Evolutionary conservation across 2,329 filamentous ascomycete genomes (phyloP), one percentile per base, ranked within the genome.

Genomic region (Beauveria sp.): DNA sequence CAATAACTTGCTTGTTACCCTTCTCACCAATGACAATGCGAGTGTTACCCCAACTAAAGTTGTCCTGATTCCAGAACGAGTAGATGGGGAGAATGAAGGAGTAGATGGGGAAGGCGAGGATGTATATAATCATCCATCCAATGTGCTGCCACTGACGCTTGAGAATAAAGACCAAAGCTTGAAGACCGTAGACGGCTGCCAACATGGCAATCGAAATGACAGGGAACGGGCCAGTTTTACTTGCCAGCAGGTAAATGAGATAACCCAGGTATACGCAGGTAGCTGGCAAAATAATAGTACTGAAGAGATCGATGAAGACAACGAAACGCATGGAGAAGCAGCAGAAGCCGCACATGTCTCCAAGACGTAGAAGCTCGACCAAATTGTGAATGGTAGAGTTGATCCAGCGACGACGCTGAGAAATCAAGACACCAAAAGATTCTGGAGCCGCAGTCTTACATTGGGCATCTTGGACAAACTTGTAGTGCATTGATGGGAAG

Each of bases 41-140:
- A 1, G 95, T 99, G 78, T 95, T 98, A 82, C 95, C 95, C 95
- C 95, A 99, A 2, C 88, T 88, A 81, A 99, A 99, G 77, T 99
- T 93, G 76, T 99, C 95, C 75, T 97, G 93, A 77, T 97, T 96
- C 95, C 95, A 99, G 87, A 99, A 99, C 0, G 93, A 96, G 79
- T 98, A 99, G 65, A 99, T 78, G 0, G 95, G 95, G 14, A 99
- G 83, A 65, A 96, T 72, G 69, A 99, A 90, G 4, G 89, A 95
- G 79, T 93, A 97, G 68, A 99, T 89, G 0, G 95, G 95, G 79
- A 90, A 97, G 3, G 95, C 95, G n/a, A 96, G 68, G 65, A 99
- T 83, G 77, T 99, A 99, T 72, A 99, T 98, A 66, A 99, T 88
- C 93, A 99, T 98, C 95, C 95, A 99, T 67, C 95, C 95, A 64